Base-by-base conservation (phyloP, 352 stramenopile species). In the Phytophthora idaei region DNA sequence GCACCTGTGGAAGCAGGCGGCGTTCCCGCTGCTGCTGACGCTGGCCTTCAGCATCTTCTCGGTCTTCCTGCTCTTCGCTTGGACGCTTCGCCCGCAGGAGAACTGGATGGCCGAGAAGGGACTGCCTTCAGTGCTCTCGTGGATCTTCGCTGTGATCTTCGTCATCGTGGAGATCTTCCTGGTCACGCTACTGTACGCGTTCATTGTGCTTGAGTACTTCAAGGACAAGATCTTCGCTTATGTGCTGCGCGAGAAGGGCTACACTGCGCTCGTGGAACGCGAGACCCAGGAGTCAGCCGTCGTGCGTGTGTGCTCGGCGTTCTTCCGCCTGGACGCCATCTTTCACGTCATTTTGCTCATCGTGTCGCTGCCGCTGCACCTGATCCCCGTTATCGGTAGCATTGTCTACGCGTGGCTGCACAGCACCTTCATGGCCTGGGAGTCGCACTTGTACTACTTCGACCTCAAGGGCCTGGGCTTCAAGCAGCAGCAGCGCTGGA, bases 391-490 rank as follows among this genome's bases (percentile, higher is more conserved):
- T 12, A 52, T 89, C 52, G 80, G 80, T 48, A 81, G 62, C 42
- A 57, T 85, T 21, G 53, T 83, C n/a, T 90, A 83, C 59, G 72
- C 80, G 63, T 87, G 71, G 73, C 57, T 90, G 64, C 82, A 90
- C 67, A 77, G 78, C 57, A 71, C 67, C 7, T 61, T 87, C 48
- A 71, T 85, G 57, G 78, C 67, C 25, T 90, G 81, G 81, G 78
- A 88, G 64, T 77, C 76, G 51, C 77, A 87, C 45, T 49, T 87
- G 29, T 83, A 76, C 71, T 88, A 87, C 63, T 88, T 88, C 58
- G 74, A 85, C 44, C 69, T 87, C 57, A 83, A 82, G 60, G 67
- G 64, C 1, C 66, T 77, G 37, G 25, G 44, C 15, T 85, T 87
- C 63, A 67, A 71, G 51, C 67, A 85, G 45, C 81, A 90, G 56